Evolutionary conservation across 768 basidiomycete genomes (phyloP), one percentile per base, ranked within the genome.

Genomic region (Rhizopogon rudus): DNA sequence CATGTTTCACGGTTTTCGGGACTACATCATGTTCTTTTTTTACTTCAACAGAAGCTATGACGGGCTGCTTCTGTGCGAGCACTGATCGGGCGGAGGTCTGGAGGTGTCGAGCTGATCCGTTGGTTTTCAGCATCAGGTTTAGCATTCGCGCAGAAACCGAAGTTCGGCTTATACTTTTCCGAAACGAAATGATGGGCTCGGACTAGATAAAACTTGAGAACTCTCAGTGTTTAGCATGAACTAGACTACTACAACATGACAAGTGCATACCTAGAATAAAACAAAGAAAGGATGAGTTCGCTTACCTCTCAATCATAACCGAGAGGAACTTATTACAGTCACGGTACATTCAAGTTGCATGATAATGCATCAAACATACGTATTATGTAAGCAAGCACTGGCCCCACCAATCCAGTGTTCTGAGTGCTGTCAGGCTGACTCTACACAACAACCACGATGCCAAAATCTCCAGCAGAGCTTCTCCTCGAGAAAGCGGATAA

Each of bases 401-500:
- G 8, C 31, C 31, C 31, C 31, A 31, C 6, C 2, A 9, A 31
- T 3, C 31, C 31, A 31, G 8, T 31, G 31, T 31, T 31, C 8
- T 31, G 9, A 5, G 8, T 31, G 6, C 8, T 60, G 54, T 42
- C 57, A n/a, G n/a, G n/a, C 53, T 51, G 55, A 42, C 29, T 54
- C 56, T 56, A 61, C 56, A 56, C 56, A 52, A 73, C 63, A 52
- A 73, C 63, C 58, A 89, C 87, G 85, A 81, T 85, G 14, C 69
- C 87, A 57, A 91, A 89, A 76, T 93, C 91, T 45, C 79, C 81
- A 60, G 92, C 85, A 2, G 85, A 93, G 68, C 70, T 72, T 22
- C 74, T 93, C 16, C 70, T 96, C 31, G 88, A 91, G 61, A 91
- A 90, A 67, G 96, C 95, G 1, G 88, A 97, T 68, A 98, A 97